Evolutionary conservation across 352 stramenopile species (phyloP).

Genomic region (Globisporangium recalcitrans): DNA sequence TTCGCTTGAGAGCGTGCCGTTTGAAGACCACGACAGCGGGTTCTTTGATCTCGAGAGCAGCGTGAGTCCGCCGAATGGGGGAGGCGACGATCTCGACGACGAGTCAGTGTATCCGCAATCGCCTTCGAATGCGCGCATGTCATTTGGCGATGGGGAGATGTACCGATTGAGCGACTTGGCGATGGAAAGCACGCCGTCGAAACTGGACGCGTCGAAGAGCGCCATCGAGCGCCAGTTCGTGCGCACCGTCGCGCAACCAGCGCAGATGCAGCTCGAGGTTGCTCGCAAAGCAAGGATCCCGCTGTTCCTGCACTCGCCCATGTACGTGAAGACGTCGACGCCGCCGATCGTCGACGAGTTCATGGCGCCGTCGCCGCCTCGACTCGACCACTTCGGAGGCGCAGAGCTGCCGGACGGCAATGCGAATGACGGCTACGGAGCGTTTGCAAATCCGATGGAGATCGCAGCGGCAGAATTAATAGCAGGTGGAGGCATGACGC

Average conservation of each 20-base stretch:
- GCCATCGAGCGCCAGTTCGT: constrained; percentile 70
- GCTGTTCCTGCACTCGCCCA: constrained; percentile 80
- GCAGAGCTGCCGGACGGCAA: constrained; percentile 16
- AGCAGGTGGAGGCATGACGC: constrained; percentile 23
- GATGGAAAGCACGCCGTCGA: constrained; percentile 21
- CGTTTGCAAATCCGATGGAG: constrained; percentile 7
- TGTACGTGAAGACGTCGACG: constrained; percentile 78
- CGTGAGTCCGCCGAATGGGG: constrained; percentile 13
- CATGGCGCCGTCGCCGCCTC: constrained; percentile 4
- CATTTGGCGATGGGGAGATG: constrained; percentile 6
- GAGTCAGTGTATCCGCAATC: constrained; percentile 16
- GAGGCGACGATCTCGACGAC: constrained; percentile 17
- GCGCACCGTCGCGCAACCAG: constrained; percentile 54
- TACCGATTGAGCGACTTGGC: constrained; percentile 14
- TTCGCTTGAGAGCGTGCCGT: constrained; percentile 49
- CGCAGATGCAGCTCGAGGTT: constrained; percentile 85
- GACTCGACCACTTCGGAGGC: constrained; percentile 20
- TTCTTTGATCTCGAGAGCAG: constrained; percentile 57
- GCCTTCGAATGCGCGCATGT: constrained; percentile 7
- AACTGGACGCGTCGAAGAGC: constrained; percentile 51
- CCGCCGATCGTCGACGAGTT: constrained; percentile 47
- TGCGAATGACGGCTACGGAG: constrained; percentile 8
- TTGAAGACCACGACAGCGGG: constrained; percentile 37
- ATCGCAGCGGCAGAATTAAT: background rate
- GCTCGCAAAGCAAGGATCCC: constrained; percentile 77